Base-by-base conservation (phyloP, 257 asterid genomes). In the Nicotiana undulata region DNA sequence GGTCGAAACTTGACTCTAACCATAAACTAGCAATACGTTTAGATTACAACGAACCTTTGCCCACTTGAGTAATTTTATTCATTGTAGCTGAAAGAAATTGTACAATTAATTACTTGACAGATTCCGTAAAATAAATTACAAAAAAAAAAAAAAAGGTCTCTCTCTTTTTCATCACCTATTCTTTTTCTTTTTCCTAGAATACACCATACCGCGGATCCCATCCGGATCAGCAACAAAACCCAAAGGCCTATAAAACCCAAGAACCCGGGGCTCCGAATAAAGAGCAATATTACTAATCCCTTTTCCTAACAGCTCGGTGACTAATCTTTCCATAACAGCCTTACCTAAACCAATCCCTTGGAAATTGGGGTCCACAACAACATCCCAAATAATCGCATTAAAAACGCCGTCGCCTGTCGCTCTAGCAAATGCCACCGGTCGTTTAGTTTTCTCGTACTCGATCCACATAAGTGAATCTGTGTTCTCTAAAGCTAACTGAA, bases 381-480 rank as follows among this genome's bases (percentile, higher is more conserved):
- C 99, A 40, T 96, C 99, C 99, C 99, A 96, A 32, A 96, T 91
- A 3, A 96, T 94, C 9, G 97, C 90, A 82, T 96, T 92, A 75
- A 95, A 93, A 59, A 93, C 98, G 0, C 99, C 97, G 82, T 95
- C 98, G 3, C 97, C 99, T 2, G 99, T 95, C 32, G 97, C 99
- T 74, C 99, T 87, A 4, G 98, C 99, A 74, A 95, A 95, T 84
- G 99, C 99, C 86, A 95, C 98, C 12, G 95, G 97, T 84, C 86
- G 79, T 15, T 82, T 81, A 9, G 93, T 90, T 75, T 87, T 89
- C 86, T 88, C 90, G 92, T 91, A 75, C 82, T 95, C 92, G 26
- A 93, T 79, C 98, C 99, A 95, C 63, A 92, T 55, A 83, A 95
- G 78, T 40, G 97, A 94, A 84, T 90, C 97, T 6, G 96, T 92